These are phyloP conservation scores for Schizophyllum amplum DNA, from an alignment of 1,284 basidiomycete species.

Conservation along the genomic window DNA sequence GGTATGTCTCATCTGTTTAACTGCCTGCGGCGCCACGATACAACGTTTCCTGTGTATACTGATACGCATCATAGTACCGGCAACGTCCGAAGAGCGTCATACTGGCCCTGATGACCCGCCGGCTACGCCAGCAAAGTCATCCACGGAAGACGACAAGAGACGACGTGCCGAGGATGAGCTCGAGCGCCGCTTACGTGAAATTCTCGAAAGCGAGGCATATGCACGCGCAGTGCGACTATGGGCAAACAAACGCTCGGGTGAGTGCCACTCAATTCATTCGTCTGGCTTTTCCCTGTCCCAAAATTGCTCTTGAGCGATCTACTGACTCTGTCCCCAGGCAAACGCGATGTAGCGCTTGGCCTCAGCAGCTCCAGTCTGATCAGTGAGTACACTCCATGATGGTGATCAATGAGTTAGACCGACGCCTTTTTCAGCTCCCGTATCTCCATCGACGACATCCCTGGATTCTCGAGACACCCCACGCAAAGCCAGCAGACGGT, in stretches of 20 bases:
- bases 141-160: neutral
- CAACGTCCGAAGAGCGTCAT: neutral
- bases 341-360: neutral
- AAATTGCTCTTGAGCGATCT: no score
- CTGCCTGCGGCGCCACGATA: neutral
- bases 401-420: no score
- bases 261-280: neutral
- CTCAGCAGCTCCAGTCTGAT: neutral
- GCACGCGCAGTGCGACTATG: constrained; percentile 65
- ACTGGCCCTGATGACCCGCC: neutral
- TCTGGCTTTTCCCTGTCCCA: no score
- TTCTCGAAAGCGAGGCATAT: constrained; percentile 80
- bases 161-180: constrained; percentile 73
- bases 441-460: neutral
- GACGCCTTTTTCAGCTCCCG: neutral
- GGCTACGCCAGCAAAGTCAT: neutral
- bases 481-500: constrained; percentile 42
- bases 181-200: constrained; percentile 60
- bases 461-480: constrained; percentile 1
- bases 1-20: no score
- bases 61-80: neutral
- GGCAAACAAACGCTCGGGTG: constrained; percentile 43
- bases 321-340: neutral
- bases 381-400: neutral
- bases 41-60: neutral